Percentiles rank a stretch among this genome's conserved stretches.
Conservation (phyloP, 768 basidiomycete species). For the Asterophora lycoperdoides region DNA sequence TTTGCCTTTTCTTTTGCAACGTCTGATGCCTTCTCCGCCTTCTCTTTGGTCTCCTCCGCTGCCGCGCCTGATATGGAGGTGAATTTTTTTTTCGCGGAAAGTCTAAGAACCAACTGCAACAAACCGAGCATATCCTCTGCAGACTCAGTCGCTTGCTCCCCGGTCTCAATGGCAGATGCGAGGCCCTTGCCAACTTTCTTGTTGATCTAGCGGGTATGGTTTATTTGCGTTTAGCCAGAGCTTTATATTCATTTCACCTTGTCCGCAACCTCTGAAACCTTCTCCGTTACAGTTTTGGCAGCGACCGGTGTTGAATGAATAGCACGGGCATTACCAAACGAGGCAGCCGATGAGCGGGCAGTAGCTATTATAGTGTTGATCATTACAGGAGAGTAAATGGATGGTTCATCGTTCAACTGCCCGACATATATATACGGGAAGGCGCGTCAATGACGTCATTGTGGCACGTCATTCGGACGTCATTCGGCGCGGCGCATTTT, state of each 20-base stretch:
- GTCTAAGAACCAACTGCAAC: constrained; percentile 4
- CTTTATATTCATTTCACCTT: constrained; percentile 28
- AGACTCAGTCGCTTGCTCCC: constrained; percentile 36
- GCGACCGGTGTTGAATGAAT: constrained; percentile 34
- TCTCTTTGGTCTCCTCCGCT: constrained; percentile 29
- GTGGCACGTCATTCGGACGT: constrained; percentile 10
- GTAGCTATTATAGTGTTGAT: constrained; percentile 8
- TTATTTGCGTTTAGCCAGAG: not conserved
- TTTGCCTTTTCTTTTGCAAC: constrained; percentile 34
- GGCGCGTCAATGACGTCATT: constrained; percentile 9
- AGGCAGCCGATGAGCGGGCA: constrained; percentile 8
- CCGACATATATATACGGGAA: not conserved
- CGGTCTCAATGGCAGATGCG: constrained; percentile 44
- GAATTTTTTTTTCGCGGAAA: not conserved
- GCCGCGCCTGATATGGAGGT: constrained; percentile 26
- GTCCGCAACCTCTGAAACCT: constrained; percentile 41
- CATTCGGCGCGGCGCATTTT: too few species aligned
- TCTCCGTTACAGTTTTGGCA: constrained; percentile 39
- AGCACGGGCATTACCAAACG: constrained; percentile 15
- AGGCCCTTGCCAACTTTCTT: constrained; percentile 41
- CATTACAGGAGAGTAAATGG: constrained; percentile 6
- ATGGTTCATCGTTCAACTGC: not conserved
- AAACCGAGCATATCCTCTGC: constrained; percentile 41
- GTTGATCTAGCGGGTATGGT: constrained; percentile 32
- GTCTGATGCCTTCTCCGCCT: constrained; percentile 32